A percentile compares a stretch with the other conserved stretches of the same genome.
Conservation (phyloP, 1,284 basidiomycete species). For the Pseudozyma thailandica region DNA sequence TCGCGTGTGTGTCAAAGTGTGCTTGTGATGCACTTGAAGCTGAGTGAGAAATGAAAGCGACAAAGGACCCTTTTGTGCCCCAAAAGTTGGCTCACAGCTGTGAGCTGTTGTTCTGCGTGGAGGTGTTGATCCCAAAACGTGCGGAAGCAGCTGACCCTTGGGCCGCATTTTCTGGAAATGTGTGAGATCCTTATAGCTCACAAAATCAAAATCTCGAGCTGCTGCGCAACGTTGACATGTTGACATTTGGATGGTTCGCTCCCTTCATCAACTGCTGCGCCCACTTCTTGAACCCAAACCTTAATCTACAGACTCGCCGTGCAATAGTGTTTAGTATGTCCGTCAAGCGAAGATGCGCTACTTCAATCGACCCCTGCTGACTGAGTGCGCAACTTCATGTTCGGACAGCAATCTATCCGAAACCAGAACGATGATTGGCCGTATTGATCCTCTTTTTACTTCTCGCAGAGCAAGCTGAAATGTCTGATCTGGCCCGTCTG, state of each 20-base stretch:
- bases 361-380: too few species aligned
- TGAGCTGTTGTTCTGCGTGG: conserved; percentile 28
- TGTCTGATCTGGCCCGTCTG: too few species aligned
- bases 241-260: not conserved
- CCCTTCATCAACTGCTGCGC: not conserved
- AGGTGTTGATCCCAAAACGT: conserved; percentile 30
- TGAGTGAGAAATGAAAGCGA: conserved; percentile 16
- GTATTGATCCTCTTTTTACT: too few species aligned
- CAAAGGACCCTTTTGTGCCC: conserved; percentile 23
- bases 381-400: too few species aligned
- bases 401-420: too few species aligned
- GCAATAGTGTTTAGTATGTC: too few species aligned
- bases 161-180: too few species aligned
- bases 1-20: conserved; percentile 1
- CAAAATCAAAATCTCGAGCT: not conserved
- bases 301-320: not conserved
- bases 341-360: too few species aligned
- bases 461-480: too few species aligned
- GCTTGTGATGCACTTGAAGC: conserved; percentile 2
- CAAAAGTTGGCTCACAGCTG: not conserved
- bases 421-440: too few species aligned
- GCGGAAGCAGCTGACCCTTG: too few species aligned
- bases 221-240: not conserved
- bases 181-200: too few species aligned
- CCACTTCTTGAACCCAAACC: not conserved